Conservation (phyloP, 805 yeast species). For the Candida koratica region DNA sequence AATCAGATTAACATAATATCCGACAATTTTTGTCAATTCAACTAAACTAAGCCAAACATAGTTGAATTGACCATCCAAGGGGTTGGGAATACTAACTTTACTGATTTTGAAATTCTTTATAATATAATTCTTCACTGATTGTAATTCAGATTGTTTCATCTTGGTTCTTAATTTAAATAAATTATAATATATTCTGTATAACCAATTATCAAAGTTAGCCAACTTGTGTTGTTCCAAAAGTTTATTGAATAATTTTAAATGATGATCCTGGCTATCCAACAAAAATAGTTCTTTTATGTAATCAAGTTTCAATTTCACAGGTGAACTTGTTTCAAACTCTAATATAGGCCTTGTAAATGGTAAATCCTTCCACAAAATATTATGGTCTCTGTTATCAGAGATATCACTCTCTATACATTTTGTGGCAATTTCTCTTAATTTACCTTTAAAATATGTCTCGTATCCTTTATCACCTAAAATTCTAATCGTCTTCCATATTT, state of each 20-base stretch:
- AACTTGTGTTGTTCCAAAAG: constrained; percentile 15
- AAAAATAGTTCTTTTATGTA: constrained; percentile 21
- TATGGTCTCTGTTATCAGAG: constrained; percentile 59
- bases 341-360: constrained; percentile 21
- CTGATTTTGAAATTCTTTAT: constrained; percentile 29
- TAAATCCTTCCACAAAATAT: constrained; percentile 47
- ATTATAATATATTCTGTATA: constrained; percentile 25
- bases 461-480: constrained; percentile 26
- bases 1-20: constrained; percentile 6
- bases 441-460: constrained; percentile 23
- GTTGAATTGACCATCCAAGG: constrained; percentile 1
- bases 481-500: constrained; percentile 16
- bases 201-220: constrained; percentile 22
- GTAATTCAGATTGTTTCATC: constrained; percentile 19
- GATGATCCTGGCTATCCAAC: constrained; percentile 22
- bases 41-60: constrained; percentile 13
- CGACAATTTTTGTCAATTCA: constrained; percentile 14
- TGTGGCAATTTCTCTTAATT: constrained; percentile 16
- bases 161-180: constrained; percentile 20
- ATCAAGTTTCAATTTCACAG: constrained; percentile 20
- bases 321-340: constrained; percentile 23
- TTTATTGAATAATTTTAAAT: constrained; percentile 25
- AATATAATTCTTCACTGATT: constrained; percentile 25
- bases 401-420: constrained; percentile 11
- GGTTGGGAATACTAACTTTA: constrained; percentile 20